These are phyloP conservation scores for Cladophialophora immunda DNA, from an alignment of 2,329 filamentous ascomycete species.

Conservation along the genomic window DNA sequence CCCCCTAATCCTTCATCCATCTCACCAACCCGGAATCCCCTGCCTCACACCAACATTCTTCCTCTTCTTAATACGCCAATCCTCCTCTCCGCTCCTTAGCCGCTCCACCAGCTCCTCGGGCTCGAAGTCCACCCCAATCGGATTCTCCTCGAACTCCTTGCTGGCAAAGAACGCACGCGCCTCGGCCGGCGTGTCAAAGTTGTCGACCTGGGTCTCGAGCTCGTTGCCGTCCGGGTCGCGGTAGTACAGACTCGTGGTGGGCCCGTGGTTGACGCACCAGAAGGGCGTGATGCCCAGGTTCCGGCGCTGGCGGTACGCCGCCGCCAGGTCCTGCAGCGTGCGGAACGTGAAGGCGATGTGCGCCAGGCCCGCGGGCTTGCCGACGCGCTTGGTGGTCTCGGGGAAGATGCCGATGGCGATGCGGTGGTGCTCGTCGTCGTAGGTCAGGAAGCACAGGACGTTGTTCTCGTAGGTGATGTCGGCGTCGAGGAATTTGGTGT, in stretches of 20 bases:
- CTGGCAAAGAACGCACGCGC: constrained; percentile 14
- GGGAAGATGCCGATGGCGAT: constrained; percentile 53
- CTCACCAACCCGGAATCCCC: constrained; percentile 19
- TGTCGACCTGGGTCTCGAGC: constrained; percentile 43
- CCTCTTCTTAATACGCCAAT: constrained; percentile 17
- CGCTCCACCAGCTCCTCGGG: constrained; percentile 14
- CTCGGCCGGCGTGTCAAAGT: too few relatives aligned
- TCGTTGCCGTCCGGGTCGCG: constrained; percentile 60
- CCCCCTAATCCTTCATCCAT: neutral
- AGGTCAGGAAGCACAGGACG: too few relatives aligned
- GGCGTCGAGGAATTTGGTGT: too few relatives aligned
- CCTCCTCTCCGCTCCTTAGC: constrained; percentile 12
- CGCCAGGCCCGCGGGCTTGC: constrained; percentile 47
- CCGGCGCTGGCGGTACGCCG: constrained; percentile 47
- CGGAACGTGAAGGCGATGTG: constrained; percentile 56
- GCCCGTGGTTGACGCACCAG: constrained; percentile 59
- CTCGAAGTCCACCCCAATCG: constrained; percentile 28
- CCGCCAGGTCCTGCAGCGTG: constrained; percentile 47
- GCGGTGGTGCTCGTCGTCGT: constrained; percentile 42
- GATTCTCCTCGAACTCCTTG: constrained; percentile 22
- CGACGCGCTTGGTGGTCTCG: constrained; percentile 37
- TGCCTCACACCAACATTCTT: constrained; percentile 14
- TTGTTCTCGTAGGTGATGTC: too few relatives aligned
- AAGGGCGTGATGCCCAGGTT: constrained; percentile 42
- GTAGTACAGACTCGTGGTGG: constrained; percentile 59